phyloP scores from a whole-genome alignment of 352 stramenopile genomes.

The Phytopythium vexans region DNA sequence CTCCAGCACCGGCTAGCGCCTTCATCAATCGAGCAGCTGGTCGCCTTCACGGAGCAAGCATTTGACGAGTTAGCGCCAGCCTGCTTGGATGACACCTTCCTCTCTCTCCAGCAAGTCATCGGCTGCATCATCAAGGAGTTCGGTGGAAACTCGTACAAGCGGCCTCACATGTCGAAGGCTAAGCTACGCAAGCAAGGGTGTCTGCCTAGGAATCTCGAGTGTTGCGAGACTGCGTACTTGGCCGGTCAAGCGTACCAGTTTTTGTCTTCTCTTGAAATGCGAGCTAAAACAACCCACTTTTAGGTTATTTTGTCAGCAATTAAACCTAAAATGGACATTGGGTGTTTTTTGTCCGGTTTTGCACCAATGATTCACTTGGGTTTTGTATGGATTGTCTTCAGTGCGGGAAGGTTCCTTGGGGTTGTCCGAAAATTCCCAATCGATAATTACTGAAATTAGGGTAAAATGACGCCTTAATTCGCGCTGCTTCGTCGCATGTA shows the following conservation, averaged over 20 bases:
- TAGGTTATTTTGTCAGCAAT: too few species aligned
- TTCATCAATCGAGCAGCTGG: not conserved
- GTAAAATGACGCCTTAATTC: too few species aligned
- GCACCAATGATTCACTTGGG: too few species aligned
- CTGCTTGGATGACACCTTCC: not conserved
- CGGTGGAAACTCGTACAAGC: not conserved
- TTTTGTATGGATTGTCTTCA: too few species aligned
- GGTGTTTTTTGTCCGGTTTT: too few species aligned
- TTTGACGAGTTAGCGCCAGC: not conserved
- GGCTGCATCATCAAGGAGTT: slow-evolving; percentile 1
- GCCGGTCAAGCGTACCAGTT: not conserved
- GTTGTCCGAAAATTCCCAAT: too few species aligned
- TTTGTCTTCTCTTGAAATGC: not conserved
- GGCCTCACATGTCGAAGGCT: not conserved
- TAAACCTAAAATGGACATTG: too few species aligned
- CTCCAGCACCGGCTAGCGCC: slow-evolving; percentile 5
- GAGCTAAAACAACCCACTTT: too few species aligned
- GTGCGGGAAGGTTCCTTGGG: too few species aligned
- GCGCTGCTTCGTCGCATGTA: too few species aligned
- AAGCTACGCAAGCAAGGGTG: not conserved
- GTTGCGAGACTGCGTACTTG: not conserved
- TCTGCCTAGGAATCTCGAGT: not conserved
- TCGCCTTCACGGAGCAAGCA: not conserved
- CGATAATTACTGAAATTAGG: too few species aligned
- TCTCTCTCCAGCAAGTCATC: slow-evolving; percentile 1